Evolutionary conservation across 148 eudicot species (phyloP).

Genomic region (Rhododendron ferrugineum): DNA sequence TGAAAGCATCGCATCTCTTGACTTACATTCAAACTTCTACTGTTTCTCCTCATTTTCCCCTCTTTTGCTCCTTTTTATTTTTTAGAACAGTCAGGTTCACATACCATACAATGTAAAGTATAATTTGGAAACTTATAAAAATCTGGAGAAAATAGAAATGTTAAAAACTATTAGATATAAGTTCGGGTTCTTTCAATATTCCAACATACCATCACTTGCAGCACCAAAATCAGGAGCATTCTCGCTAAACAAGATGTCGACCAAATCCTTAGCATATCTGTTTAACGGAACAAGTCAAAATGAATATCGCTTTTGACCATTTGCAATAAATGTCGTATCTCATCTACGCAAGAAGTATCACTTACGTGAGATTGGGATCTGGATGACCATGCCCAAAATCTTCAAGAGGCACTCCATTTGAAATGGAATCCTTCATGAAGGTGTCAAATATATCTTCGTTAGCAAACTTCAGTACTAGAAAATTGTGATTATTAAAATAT

Average conservation of each 20-base stretch:
- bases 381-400: conserved; percentile 99
- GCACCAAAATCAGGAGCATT: conserved; percentile 97
- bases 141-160: background rate
- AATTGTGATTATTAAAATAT: conserved; percentile 6
- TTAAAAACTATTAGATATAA: background rate
- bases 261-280: conserved; percentile 93
- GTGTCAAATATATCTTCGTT: conserved; percentile 13
- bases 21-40: background rate
- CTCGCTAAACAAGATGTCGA: conserved; percentile 65
- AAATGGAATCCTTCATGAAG: conserved; percentile 59
- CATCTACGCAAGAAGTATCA: background rate
- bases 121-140: background rate
- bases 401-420: conserved; percentile 91
- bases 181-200: background rate
- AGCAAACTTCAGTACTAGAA: conserved; percentile 13
- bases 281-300: conserved; percentile 21
- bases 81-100: background rate
- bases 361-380: conserved; percentile 98
- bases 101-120: background rate
- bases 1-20: background rate
- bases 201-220: conserved; percentile 89
- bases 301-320: conserved; percentile 4
- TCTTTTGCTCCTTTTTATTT: background rate
- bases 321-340: background rate
- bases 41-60: background rate